Evolutionary conservation across 2,329 filamentous ascomycete species (phyloP), one percentile per base, ranked within the genome.

Genomic region (Neofusicoccum parvum): DNA sequence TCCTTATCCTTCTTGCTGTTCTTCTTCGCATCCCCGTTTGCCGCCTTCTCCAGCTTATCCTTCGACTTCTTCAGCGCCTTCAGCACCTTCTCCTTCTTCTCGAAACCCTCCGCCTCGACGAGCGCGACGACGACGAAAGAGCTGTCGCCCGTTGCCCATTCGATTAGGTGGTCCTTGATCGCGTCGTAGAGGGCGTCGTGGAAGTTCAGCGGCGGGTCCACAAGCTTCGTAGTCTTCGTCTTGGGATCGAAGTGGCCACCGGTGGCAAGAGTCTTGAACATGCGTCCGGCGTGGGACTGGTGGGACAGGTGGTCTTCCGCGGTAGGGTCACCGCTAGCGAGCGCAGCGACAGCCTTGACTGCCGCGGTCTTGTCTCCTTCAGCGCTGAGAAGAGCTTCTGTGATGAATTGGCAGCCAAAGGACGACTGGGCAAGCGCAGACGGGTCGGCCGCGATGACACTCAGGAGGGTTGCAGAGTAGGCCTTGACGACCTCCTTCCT

Each of bases 251-350:
- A 99, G 66, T 88, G 89, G 32, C 96, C 95, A 48, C 95, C 95
- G 64, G 92, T 90, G 27, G 97, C 93, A 7, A 99, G 86, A 0
- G 90, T 90, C 81, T 97, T 97, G 72, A 98, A 85, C 89, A 97
- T 90, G 66, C 92, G 90, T 15, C 92, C 92, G 46, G 88, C 90
- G 70, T 84, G 84, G 0, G 87, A 75, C 43, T 86, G 84, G 71
- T 86, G 82, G 32, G 88, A 86, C 64, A 90, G 83, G 74, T 92
- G 90, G 32, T 75, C 78, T 62, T 82, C 80, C 15, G 78, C 79
- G 14, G 68, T 32, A 70, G 79, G 75, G 68, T 78, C 71, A 48
- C 79, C 72, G 5, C 66, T 70, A 0, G 78, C 79, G 9, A 85
- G 73, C 9, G 75, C 72, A 0, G 86, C 87, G 15, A 90, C 80